Evolutionary conservation across 2,329 filamentous ascomycete species (phyloP), one percentile per base, ranked within the genome.

Genomic region (Colletotrichum sublineola): DNA sequence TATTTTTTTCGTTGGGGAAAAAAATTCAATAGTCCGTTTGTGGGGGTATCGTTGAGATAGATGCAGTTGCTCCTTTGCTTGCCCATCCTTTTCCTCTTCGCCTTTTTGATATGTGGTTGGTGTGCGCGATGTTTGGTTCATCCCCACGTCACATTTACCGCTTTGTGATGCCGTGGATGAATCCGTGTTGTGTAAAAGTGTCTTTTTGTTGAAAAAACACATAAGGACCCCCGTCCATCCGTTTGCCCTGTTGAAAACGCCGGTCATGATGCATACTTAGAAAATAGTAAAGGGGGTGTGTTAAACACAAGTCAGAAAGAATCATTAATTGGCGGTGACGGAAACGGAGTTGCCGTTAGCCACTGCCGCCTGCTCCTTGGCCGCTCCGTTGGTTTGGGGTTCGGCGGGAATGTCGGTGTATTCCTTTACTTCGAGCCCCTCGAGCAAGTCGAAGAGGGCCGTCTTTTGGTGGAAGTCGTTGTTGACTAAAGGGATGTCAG

Each of bases 401-500:
- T 76, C 71, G 44, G 76, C 74, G 14, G 78, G 76, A 67, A 75
- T 80, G 74, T 93, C 88, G 62, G 95, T 83, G 73, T 91, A 74
- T 33, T 75, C 88, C 57, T 89, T 83, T n/a, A 94, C 90, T 73
- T 88, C 81, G 4, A 99, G 87, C 33, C 90, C 94, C 20, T 95
- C 89, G 80, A 99, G 96, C 36, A 98, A 86, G 57, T 93, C 89
- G 81, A 97, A 98, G 76, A 99, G 93, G 67, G 91, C 92, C 64
- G 90, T 88, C 67, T 90, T 90, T 77, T 94, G 88, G 81, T 97
- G 94, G 91, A 99, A 99, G 81, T 99, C 95, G 79, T 99, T 99
- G 86, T 99, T 95, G 38, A 99, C 96, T 95, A 75, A 75, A 29
- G 33, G n/a, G 5, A 40, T 44, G 63, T 67, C 46, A 63, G 53